Conservation (phyloP, 2,329 filamentous ascomycete genomes). For the Periconia sp. region DNA sequence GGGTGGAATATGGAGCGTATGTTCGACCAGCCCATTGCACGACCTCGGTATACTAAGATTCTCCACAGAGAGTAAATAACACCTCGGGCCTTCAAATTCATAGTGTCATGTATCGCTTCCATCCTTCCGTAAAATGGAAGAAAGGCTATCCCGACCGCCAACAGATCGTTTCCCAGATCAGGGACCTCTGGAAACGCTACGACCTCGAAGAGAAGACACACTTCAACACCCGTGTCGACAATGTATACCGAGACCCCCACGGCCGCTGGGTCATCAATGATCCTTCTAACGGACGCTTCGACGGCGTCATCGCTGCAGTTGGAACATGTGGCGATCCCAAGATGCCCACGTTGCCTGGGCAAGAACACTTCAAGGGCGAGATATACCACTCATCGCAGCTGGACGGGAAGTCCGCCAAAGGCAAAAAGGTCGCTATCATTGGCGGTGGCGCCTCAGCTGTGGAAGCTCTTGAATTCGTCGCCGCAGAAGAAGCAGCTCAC, state of each 20-base stretch:
- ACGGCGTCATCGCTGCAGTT: slow-evolving; percentile 78
- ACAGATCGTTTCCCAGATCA: slow-evolving; percentile 76
- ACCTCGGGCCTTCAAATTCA: slow-evolving; percentile 85
- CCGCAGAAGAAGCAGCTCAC: slow-evolving; percentile 68
- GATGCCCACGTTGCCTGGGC: slow-evolving; percentile 72
- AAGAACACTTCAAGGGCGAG: slow-evolving; percentile 73
- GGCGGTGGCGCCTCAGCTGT: slow-evolving; percentile 83
- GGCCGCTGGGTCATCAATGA: slow-evolving; percentile 82
- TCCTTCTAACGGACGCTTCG: slow-evolving; percentile 71
- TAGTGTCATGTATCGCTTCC: slow-evolving; percentile 86
- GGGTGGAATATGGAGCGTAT: slow-evolving; percentile 81
- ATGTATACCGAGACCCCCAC: slow-evolving; percentile 70
- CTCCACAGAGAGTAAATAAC: slow-evolving; percentile 73
- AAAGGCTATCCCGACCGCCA: slow-evolving; percentile 78
- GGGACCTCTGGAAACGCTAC: slow-evolving; percentile 76
- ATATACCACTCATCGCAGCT: slow-evolving; percentile 79
- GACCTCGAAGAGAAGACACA: slow-evolving; percentile 71
- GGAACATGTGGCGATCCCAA: slow-evolving; percentile 83
- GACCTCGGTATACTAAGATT: background rate
- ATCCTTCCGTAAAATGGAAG: slow-evolving; percentile 77
- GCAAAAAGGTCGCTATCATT: slow-evolving; percentile 77
- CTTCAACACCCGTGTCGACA: slow-evolving; percentile 73
- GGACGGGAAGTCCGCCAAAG: slow-evolving; percentile 73
- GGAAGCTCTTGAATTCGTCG: slow-evolving; percentile 81
- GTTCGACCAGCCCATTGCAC: slow-evolving; percentile 26